phyloP scores from a whole-genome alignment of 805 yeast genomes.

The Wickerhamomyces alni region DNA sequence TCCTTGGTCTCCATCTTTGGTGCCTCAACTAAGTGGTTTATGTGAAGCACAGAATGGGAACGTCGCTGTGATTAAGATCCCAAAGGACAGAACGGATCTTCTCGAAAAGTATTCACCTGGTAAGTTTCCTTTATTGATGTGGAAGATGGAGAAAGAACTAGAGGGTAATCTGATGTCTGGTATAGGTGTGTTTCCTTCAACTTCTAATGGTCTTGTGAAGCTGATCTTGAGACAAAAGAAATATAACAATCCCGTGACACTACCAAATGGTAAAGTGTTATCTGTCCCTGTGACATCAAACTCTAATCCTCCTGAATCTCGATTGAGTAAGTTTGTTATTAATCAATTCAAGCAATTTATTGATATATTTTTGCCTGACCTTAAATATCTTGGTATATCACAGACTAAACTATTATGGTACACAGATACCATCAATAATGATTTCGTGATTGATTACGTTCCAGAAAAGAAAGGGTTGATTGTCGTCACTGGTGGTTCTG shows the following conservation, averaged over 20 bases:
- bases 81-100: conserved; percentile 29
- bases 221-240: conserved; percentile 31
- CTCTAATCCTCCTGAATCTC: conserved; percentile 15
- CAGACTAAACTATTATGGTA: conserved; percentile 31
- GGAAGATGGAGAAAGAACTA: conserved; percentile 29
- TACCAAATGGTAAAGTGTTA: conserved; percentile 18
- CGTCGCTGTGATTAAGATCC: conserved; percentile 29
- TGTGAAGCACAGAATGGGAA: conserved; percentile 33
- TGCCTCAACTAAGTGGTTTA: conserved; percentile 26
- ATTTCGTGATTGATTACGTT: conserved; percentile 23
- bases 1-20: conserved; percentile 20
- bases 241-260: conserved; percentile 25
- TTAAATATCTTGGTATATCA: conserved; percentile 13
- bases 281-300: conserved; percentile 28
- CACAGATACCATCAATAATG: conserved; percentile 29
- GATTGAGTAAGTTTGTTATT: conserved; percentile 23
- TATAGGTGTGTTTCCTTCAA: conserved; percentile 30
- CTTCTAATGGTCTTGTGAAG: conserved; percentile 31
- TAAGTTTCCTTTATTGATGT: conserved; percentile 31
- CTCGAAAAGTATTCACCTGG: conserved; percentile 28
- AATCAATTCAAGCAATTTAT: conserved; percentile 17
- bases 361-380: conserved; percentile 15
- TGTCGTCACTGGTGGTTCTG: conserved; percentile 31
- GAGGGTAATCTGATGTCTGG: no score
- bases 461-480: conserved; percentile 23